Evolutionary conservation across 2,329 filamentous ascomycete species (phyloP).

Genomic region (Aotearoamyces nothofagi): DNA sequence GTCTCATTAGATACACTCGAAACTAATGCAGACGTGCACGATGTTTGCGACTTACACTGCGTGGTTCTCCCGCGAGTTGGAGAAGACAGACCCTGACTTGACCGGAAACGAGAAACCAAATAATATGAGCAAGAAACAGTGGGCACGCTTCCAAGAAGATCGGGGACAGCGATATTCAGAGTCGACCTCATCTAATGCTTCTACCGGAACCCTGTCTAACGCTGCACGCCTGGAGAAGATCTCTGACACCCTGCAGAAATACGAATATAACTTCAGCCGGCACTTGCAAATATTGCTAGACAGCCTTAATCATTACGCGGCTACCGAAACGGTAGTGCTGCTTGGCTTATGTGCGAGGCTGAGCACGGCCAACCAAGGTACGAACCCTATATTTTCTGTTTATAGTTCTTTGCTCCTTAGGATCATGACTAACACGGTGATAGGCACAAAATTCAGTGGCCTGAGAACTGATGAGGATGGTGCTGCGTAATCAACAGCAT

Average conservation of each 20-base stretch:
- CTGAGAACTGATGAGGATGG: slow-evolving; percentile 41
- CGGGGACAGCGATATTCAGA: slow-evolving; percentile 26
- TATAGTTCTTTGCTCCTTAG: too few species aligned
- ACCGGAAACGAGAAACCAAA: slow-evolving; percentile 37
- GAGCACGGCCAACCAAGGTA: slow-evolving; percentile 68
- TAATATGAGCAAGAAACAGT: slow-evolving; percentile 45
- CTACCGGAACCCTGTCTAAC: slow-evolving; percentile 8
- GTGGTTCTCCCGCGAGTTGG: slow-evolving; percentile 71
- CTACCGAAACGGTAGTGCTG: slow-evolving; percentile 90
- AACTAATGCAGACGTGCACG: slow-evolving; percentile 89
- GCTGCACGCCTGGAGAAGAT: slow-evolving; percentile 27
- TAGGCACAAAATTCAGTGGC: slow-evolving; percentile 48
- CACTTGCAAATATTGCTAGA: slow-evolving; percentile 91
- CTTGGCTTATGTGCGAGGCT: slow-evolving; percentile 73
- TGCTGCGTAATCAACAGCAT: slow-evolving; percentile 5
- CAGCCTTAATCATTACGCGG: slow-evolving; percentile 91
- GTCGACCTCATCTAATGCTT: slow-evolving; percentile 7
- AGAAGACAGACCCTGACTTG: slow-evolving; percentile 70
- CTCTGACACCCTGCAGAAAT: slow-evolving; percentile 76
- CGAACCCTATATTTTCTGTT: too few species aligned
- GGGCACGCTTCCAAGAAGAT: slow-evolving; percentile 38
- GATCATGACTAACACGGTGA: too few species aligned
- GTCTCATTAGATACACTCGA: slow-evolving; percentile 69
- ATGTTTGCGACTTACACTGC: slow-evolving; percentile 86
- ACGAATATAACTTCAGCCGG: slow-evolving; percentile 83